A percentile compares a stretch with the other conserved stretches of the same genome.
Conservation (phyloP, 2,329 filamentous ascomycete species). For the Aspergillus terreus region DNA sequence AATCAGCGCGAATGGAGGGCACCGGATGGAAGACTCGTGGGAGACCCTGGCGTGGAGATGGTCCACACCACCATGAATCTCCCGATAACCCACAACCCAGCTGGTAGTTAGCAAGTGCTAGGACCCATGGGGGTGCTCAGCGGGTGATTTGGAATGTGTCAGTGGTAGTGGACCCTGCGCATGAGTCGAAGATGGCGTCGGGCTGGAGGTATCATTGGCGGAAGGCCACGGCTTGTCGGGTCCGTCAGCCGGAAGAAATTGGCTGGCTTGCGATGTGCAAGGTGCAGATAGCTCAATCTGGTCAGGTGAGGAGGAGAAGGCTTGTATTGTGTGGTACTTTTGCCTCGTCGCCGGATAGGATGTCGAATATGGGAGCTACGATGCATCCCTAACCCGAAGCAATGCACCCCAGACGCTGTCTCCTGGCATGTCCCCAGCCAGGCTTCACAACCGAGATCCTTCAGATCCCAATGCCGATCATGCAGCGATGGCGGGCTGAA, state of each 20-base stretch:
- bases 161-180: not conserved
- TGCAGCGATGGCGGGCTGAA: constrained; percentile 3
- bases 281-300: not conserved
- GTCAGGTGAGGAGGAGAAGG: not conserved
- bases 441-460: not conserved
- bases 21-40: not conserved
- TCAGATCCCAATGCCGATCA: not conserved
- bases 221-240: not conserved
- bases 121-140: not conserved
- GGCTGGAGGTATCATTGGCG: no score
- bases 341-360: no score
- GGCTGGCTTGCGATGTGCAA: not conserved
- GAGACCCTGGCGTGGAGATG: not conserved
- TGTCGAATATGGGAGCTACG: no score
- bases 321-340: not conserved
- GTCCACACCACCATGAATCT: no score
- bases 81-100: not conserved
- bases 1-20: not conserved
- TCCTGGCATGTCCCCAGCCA: no score
- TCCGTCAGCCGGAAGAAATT: not conserved
- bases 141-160: not conserved
- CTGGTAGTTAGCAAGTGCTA: not conserved
- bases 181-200: not conserved
- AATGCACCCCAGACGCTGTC: no score
- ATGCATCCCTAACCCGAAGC: no score